Percentiles rank a stretch among this genome's conserved stretches.
Conservation (phyloP, 2,329 filamentous ascomycete genomes). For the Atkinsonella hypoxylon region DNA sequence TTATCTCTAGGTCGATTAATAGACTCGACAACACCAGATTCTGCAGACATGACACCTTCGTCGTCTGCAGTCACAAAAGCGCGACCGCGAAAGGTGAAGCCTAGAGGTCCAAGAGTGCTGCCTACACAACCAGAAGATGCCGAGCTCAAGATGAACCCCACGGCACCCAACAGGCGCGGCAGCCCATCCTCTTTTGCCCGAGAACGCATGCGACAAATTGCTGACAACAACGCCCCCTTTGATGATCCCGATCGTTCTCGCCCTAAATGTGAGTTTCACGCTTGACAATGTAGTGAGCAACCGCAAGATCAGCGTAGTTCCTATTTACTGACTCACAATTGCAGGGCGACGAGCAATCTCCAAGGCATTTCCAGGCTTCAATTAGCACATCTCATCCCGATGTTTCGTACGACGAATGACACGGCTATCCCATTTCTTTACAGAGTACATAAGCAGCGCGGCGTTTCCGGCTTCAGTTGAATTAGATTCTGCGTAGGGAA, state of each 20-base stretch:
- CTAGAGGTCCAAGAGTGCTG: constrained; percentile 20
- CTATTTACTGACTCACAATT: not conserved
- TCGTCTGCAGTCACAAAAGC: constrained; percentile 11
- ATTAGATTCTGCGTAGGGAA: not conserved
- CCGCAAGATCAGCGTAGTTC: not conserved
- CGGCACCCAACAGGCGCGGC: constrained; percentile 20
- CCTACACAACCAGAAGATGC: constrained; percentile 26
- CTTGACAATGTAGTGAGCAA: not conserved
- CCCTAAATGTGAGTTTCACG: constrained; percentile 24
- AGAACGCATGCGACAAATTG: constrained; percentile 31
- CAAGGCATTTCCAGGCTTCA: constrained; percentile 8
- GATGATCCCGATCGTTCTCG: constrained; percentile 28
- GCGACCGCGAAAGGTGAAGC: constrained; percentile 17
- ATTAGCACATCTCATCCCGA: not conserved
- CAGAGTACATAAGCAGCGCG: constrained; percentile 1
- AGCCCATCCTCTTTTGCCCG: constrained; percentile 33
- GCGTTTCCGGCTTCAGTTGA: constrained; percentile 2
- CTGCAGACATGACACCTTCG: constrained; percentile 6
- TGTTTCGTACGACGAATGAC: constrained; percentile 1
- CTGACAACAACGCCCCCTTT: constrained; percentile 29
- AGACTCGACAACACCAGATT: constrained; percentile 8
- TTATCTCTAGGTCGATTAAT: constrained; percentile 1
- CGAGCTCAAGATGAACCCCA: constrained; percentile 17
- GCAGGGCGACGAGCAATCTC: constrained; percentile 7
- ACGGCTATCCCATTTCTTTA: not conserved